Base-by-base conservation (phyloP, 306 rosid species). In the Morella rubra region DNA sequence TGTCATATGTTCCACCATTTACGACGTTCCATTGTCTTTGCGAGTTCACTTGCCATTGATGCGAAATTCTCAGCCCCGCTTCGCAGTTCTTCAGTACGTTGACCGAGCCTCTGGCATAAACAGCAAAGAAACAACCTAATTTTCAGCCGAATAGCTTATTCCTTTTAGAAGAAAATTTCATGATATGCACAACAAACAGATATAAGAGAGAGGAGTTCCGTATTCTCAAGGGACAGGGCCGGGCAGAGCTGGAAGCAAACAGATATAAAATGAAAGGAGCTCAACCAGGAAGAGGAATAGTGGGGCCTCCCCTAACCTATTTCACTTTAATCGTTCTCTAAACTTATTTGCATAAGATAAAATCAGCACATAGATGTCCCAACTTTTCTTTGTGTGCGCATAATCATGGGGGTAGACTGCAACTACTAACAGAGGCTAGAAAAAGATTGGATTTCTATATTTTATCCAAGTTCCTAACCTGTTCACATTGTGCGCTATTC, bases 1-100 rank as follows among this genome's bases (percentile, higher is more conserved):
- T 20, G 79, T 84, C 80, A 91, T 77, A 91, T 68, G 60, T 94
- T 92, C 97, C 98, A 93, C 98, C 98, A 91, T 86, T 94, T 91
- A 47, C 94, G 94, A 82, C 84, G 90, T 87, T 91, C 97, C 94
- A 91, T 87, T 77, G 82, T 86, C 81, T 87, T 89, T 59, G 91
- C 89, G 14, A 91, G 89, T 83, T 94, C 95, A 58, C 72, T 79
- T 54, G 97, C 96, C 96, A 89, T 78, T 37, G 93, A 86, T 84
- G 97, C 93, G 51, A 94, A 94, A 85, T 90, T 83, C 85, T 91
- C 83, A 4, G 97, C 91, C 56, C 97, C 97, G 80, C 42, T 82
- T 79, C 81, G 77, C 80, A 93, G 79, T 82, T 93, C 96, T 80
- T 90, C 91, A 49, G 93, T 81, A 54, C 77, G 86, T 19, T 89